Evolutionary conservation across 345 rosid genomes (phyloP), one percentile per base, ranked within the genome.

Genomic region (Physaria fendleri): DNA sequence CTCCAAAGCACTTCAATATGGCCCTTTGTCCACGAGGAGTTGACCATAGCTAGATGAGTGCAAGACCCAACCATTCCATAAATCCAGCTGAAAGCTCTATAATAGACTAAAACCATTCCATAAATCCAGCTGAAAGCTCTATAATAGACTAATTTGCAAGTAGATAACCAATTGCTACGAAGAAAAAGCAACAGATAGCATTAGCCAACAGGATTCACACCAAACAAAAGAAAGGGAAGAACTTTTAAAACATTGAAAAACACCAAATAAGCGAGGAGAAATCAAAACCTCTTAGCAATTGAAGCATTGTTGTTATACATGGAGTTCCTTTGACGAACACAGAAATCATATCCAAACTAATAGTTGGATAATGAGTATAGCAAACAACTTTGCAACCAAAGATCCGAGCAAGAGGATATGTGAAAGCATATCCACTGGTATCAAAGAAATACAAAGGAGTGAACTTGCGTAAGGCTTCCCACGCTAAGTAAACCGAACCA

Each of bases 321-420:
- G 2, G 89, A 82, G 63, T 73, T 83, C 8, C 83, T 69, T 8
- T 73, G 71, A 54, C 77, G 86, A 45, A 93, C 97, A 48, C 97
- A 64, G 89, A 86, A 50, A 93, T 65, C 97, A 93, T 89, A 63
- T 93, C 99, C 61, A 77, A 62, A 65, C 97, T 89, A 52, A 93
- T 89, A 3, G 97, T 89, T 70, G 97, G 99, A 45, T 93, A 93
- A 78, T 89, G 99, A 4, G 94, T 86, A 43, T 89, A 89, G 66
- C 97, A 93, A 59, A 89, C 72, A 73, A 93, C 95, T 77, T 81
- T 85, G 76, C 99, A 89, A 15, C 99, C 97, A 75, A 89, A 89
- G 54, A 89, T n/a, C 46, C 95, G 74, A 6, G 97, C 97, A 60
- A 93, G 71, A 22, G 95, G 97, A 68, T 93, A 93, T 0, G 97